Percentiles rank a stretch among this genome's conserved stretches.
phyloP scores from a whole-genome alignment of 2,329 filamentous ascomycete species.

The Pseudogymnoascus sp. region DNA sequence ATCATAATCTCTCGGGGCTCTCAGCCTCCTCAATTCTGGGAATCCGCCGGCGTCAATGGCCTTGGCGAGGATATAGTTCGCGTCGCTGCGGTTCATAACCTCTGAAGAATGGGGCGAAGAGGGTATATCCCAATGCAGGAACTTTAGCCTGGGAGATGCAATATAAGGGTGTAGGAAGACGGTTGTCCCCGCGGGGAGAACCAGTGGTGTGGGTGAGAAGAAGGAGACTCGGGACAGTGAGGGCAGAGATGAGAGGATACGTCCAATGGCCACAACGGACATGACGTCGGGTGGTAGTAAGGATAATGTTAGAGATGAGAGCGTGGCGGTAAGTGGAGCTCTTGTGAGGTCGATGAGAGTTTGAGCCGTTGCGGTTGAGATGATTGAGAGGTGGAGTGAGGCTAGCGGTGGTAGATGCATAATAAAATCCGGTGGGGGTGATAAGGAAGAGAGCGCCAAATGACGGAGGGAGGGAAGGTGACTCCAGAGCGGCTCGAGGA shows the following conservation, averaged over 20 bases:
- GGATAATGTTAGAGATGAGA: constrained; percentile 42
- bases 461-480: constrained; percentile 48
- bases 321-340: constrained; percentile 47
- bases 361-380: constrained; percentile 46
- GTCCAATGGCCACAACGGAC: constrained; percentile 49
- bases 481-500: constrained; percentile 44
- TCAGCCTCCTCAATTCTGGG: constrained; percentile 50
- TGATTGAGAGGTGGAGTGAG: constrained; percentile 45
- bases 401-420: constrained; percentile 48
- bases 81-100: constrained; percentile 32
- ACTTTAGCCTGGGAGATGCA: constrained; percentile 44
- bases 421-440: constrained; percentile 29
- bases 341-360: constrained; percentile 50
- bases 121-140: constrained; percentile 59
- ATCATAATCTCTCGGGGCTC: constrained; percentile 61
- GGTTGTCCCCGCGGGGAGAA: constrained; percentile 47
- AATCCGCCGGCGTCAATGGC: constrained; percentile 57
- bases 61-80: constrained; percentile 55
- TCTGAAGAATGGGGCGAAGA: constrained; percentile 27
- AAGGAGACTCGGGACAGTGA: constrained; percentile 42
- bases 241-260: constrained; percentile 45
- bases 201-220: constrained; percentile 47
- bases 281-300: constrained; percentile 43
- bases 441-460: constrained; percentile 52
- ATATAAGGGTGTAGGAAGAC: constrained; percentile 60